phyloP scores from a whole-genome alignment of 495 filamentous ascomycete species.

The Staphylotrichum longicolle region DNA sequence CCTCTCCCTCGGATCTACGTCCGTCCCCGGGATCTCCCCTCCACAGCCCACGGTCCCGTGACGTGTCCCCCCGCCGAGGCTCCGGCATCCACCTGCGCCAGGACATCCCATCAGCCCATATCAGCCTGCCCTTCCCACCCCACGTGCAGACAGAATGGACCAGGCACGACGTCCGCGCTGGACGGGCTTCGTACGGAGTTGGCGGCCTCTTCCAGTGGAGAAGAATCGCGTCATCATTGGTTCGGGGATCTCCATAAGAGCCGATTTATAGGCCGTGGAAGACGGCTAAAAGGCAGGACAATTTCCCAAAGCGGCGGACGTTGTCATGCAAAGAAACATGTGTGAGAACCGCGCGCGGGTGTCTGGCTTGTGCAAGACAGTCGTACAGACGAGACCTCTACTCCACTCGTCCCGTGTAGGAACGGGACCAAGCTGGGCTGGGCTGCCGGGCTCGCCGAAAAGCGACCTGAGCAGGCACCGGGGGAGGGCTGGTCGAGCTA shows the following conservation, averaged over 20 bases:
- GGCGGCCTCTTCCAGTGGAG: conserved; percentile 20
- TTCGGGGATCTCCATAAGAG: conserved; percentile 43
- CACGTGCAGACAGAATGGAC: neutral
- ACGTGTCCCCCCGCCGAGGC: neutral
- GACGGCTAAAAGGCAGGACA: conserved; percentile 41
- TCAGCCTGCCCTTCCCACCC: neutral
- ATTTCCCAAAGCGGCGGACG: conserved; percentile 45
- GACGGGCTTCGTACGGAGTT: neutral
- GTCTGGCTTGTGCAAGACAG: neutral
- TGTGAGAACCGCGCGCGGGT: conserved; percentile 8
- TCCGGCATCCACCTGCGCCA: neutral
- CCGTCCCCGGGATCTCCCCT: neutral
- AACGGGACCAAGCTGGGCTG: neutral
- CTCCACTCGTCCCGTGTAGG: no score
- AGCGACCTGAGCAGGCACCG: neutral
- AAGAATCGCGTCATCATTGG: conserved; percentile 43
- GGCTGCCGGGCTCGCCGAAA: conserved; percentile 31
- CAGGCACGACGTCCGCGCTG: no score
- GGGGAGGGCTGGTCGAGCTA: neutral
- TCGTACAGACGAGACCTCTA: no score
- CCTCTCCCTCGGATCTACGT: neutral
- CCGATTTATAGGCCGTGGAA: conserved; percentile 40
- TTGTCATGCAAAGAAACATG: conserved; percentile 39
- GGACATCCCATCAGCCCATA: no score
- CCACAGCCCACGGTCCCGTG: neutral